Base-by-base conservation (phyloP, 2,329 filamentous ascomycete species). In the Zalaria obscura region DNA sequence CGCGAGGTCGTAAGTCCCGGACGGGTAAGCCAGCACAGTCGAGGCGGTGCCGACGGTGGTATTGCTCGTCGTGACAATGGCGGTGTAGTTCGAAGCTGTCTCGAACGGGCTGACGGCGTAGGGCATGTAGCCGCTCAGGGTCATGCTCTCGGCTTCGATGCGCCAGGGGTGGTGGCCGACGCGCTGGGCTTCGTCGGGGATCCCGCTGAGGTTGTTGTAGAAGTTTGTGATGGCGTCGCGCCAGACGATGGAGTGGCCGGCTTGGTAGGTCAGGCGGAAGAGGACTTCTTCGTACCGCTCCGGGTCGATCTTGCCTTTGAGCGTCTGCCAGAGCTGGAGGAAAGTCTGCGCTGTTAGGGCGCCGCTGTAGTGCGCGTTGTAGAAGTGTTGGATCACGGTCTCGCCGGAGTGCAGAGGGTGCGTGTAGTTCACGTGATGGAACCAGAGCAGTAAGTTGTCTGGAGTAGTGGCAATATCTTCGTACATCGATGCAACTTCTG, bases 341-440 rank as follows among this genome's bases (percentile, higher is more conserved):
- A 82, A 82, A 0, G 63, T 68, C 43, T 82, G 75, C 0, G 73
- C 78, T 1, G 66, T 72, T n/a, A 65, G 68, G 4, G 76, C 71
- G 5, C 76, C 76, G 5, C 59, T 56, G 47, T 79, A 78, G 46
- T 79, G 76, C 0, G 74, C 73, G 45, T 79, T 70, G 51, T 79
- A 79, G 55, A 79, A 77, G 51, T 78, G 73, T 50, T 79, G 76
- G 40, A 79, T 78, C 3, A 84, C 76, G 0, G 79, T 80, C 56
- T 78, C 73, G 7, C 77, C 76, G 0, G 70, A 75, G 6, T 76
- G 66, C 2, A 84, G 67, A 5, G 55, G 57, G 33, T 80, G 72
- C 0, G 75, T 80, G 54, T 81, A 85, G 3, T 71, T 70, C 0
- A 84, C 76, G 52, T 85, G 80, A 55, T 84, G 80, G 60, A 84